A percentile compares a stretch with the other conserved stretches of the same genome.
These are phyloP conservation scores for Begonia loranthoides DNA, from an alignment of 306 rosid species.

Conservation along the genomic window DNA sequence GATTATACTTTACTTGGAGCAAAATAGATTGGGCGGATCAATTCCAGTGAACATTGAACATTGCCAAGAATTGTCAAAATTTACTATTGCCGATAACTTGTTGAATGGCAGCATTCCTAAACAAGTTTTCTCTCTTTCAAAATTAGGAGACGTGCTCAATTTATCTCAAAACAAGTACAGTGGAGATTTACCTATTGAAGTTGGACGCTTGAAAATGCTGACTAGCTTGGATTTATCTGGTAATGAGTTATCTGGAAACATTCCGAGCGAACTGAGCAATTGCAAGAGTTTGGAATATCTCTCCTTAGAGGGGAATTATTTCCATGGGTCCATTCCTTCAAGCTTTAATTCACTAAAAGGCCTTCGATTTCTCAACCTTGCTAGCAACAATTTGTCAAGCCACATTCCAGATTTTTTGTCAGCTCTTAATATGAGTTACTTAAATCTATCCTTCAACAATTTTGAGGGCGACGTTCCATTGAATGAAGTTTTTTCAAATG, in stretches of 20 bases:
- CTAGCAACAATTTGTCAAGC: too few relatives aligned
- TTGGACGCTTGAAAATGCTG: background rate
- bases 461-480: too few relatives aligned
- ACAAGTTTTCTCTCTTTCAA: slow-evolving; percentile 11
- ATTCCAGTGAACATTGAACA: slow-evolving; percentile 16
- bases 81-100: slow-evolving; percentile 7
- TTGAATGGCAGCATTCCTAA: slow-evolving; percentile 20
- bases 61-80: slow-evolving; percentile 1
- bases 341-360: too few relatives aligned
- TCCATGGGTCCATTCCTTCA: too few relatives aligned
- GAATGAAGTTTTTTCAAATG: too few relatives aligned
- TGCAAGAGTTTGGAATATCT: too few relatives aligned
- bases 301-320: too few relatives aligned
- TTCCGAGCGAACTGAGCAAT: too few relatives aligned
- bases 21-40: slow-evolving; percentile 16
- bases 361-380: too few relatives aligned
- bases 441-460: too few relatives aligned
- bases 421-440: too few relatives aligned
- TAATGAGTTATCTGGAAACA: slow-evolving; percentile 2
- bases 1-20: slow-evolving; percentile 1
- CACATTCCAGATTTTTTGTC: too few relatives aligned
- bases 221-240: background rate
- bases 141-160: slow-evolving; percentile 10
- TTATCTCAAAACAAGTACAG: slow-evolving; percentile 13
- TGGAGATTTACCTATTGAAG: slow-evolving; percentile 16